Evolutionary conservation across 192 early-diverging fungal genomes (phyloP).

Genomic region (Nowakowskiella sp.): DNA sequence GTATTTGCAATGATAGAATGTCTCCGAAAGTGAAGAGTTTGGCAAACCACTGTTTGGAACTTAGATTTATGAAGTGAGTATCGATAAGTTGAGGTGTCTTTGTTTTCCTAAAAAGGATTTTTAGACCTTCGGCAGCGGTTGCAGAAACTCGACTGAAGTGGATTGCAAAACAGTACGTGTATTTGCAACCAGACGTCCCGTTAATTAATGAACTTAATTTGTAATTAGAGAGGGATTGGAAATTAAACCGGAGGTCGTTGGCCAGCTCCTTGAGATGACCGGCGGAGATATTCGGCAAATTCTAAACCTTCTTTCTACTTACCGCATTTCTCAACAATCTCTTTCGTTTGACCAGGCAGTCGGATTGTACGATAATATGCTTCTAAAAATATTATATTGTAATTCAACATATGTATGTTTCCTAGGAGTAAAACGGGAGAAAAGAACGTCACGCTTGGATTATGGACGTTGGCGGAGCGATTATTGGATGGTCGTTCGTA

Average conservation of each 20-base stretch:
- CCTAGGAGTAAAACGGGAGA: slow-evolving; percentile 16
- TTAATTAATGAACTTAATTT: neutral
- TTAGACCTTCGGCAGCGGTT: slow-evolving; percentile 60
- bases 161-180: slow-evolving; percentile 56
- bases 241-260: slow-evolving; percentile 69
- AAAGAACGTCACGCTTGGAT: slow-evolving; percentile 55
- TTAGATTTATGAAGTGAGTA: slow-evolving; percentile 60
- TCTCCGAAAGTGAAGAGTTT: slow-evolving; percentile 79
- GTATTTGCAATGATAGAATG: slow-evolving; percentile 94
- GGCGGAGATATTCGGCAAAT: slow-evolving; percentile 94
- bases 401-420: slow-evolving; percentile 7
- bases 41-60: slow-evolving; percentile 73
- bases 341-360: slow-evolving; percentile 82
- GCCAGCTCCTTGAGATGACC: slow-evolving; percentile 69
- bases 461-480: slow-evolving; percentile 70
- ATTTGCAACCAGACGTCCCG: slow-evolving; percentile 4
- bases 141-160: slow-evolving; percentile 65
- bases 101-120: slow-evolving; percentile 11
- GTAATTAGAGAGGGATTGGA: slow-evolving; percentile 62
- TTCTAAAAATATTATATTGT: slow-evolving; percentile 26
- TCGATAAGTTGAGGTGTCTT: slow-evolving; percentile 3
- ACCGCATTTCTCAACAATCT: slow-evolving; percentile 51
- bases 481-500: slow-evolving; percentile 48
- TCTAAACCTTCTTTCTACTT: slow-evolving; percentile 90
- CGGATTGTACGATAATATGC: slow-evolving; percentile 42